Evolutionary conservation across 345 rosid genomes (phyloP).

Genomic region (Pugionium cornutum): DNA sequence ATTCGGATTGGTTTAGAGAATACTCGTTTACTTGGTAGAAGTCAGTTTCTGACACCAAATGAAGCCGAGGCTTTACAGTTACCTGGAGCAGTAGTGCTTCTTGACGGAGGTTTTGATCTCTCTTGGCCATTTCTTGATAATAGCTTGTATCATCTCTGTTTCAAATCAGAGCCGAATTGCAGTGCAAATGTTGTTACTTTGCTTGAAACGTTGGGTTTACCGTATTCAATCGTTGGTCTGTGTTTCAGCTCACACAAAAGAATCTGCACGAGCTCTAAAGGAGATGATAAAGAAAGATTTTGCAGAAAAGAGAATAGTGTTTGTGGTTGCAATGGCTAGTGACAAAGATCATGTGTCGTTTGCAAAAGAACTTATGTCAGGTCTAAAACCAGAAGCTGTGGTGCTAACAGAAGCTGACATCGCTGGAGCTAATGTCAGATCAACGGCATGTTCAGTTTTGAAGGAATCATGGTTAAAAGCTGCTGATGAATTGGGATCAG

Average conservation of each 20-base stretch:
- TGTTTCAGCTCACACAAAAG: slow-evolving; percentile 82
- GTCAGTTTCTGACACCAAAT: slow-evolving; percentile 62
- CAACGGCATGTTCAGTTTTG: slow-evolving; percentile 52
- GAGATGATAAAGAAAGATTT: slow-evolving; percentile 56
- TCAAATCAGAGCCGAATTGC: neutral
- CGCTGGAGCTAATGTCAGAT: slow-evolving; percentile 67
- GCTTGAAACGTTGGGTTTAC: neutral
- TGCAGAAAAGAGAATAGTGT: slow-evolving; percentile 54
- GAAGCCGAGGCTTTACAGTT: slow-evolving; percentile 66
- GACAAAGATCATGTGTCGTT: slow-evolving; percentile 88
- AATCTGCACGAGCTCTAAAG: slow-evolving; percentile 78
- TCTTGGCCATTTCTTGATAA: neutral
- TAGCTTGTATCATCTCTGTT: neutral
- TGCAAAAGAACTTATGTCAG: slow-evolving; percentile 76
- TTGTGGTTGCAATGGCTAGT: slow-evolving; percentile 85
- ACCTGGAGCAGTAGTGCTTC: slow-evolving; percentile 64
- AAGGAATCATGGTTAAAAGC: slow-evolving; percentile 72
- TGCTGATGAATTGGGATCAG: slow-evolving; percentile 50
- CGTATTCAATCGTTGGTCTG: slow-evolving; percentile 13
- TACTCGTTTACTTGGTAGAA: slow-evolving; percentile 78
- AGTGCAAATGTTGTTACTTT: neutral
- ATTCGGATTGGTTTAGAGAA: slow-evolving; percentile 70
- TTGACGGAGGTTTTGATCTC: slow-evolving; percentile 78
- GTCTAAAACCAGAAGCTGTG: slow-evolving; percentile 54
- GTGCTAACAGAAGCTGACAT: slow-evolving; percentile 70